Conservation (phyloP, 2,329 filamentous ascomycete species). For the Bipolaris zeicola region DNA sequence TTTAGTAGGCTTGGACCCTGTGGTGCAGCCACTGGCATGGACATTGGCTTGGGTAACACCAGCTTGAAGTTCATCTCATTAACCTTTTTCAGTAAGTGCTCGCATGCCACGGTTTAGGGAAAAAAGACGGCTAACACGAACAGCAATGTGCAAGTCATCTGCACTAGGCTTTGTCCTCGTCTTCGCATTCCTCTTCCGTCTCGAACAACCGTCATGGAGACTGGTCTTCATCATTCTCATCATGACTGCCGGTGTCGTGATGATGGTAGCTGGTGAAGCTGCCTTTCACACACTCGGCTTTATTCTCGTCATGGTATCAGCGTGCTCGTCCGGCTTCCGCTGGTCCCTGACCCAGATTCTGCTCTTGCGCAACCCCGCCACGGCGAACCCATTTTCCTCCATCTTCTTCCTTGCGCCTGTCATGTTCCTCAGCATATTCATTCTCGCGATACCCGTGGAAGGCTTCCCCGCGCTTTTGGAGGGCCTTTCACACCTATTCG, state of each 20-base stretch:
- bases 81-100: slow-evolving; percentile 77
- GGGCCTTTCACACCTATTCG: slow-evolving; percentile 68
- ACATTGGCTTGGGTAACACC: slow-evolving; percentile 95
- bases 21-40: slow-evolving; percentile 87
- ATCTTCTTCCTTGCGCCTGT: slow-evolving; percentile 97
- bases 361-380: slow-evolving; percentile 89
- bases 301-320: slow-evolving; percentile 86
- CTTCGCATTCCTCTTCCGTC: slow-evolving; percentile 91
- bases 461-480: slow-evolving; percentile 71
- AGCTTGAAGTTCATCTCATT: slow-evolving; percentile 94
- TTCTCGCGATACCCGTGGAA: slow-evolving; percentile 85
- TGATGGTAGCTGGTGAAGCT: slow-evolving; percentile 97
- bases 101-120: background rate
- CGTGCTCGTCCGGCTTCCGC: slow-evolving; percentile 94
- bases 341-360: slow-evolving; percentile 99
- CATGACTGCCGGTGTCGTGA: slow-evolving; percentile 92
- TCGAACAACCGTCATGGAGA: slow-evolving; percentile 85
- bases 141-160: slow-evolving; percentile 96
- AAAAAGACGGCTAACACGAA: slow-evolving; percentile 23
- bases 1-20: slow-evolving; percentile 89
- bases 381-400: slow-evolving; percentile 93
- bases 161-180: slow-evolving; percentile 92
- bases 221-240: slow-evolving; percentile 84
- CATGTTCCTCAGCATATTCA: slow-evolving; percentile 85
- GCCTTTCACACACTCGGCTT: slow-evolving; percentile 88